phyloP scores from a whole-genome alignment of 106 monocot species.

The Dactylorhiza incarnata region DNA sequence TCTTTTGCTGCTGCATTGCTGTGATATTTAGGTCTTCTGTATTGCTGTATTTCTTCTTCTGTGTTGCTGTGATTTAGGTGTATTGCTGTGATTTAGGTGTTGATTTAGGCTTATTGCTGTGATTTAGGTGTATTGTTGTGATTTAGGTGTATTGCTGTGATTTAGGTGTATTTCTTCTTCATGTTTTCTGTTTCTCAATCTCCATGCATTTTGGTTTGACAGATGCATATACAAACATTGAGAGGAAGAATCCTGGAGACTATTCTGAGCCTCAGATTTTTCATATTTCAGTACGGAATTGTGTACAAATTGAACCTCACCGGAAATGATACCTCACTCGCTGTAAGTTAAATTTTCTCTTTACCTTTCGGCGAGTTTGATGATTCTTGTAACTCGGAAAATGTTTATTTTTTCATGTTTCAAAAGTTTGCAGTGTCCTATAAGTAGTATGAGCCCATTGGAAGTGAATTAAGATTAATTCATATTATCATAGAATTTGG shows the following conservation, averaged over 20 bases:
- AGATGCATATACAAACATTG: slow-evolving; percentile 81
- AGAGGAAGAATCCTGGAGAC: slow-evolving; percentile 89
- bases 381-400: not conserved
- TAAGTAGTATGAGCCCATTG: not conserved
- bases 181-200: not conserved
- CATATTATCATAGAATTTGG: too few species aligned
- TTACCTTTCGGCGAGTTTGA: not conserved
- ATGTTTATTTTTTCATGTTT: not conserved
- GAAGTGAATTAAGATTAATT: not conserved
- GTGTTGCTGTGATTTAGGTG: too few species aligned
- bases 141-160: too few species aligned
- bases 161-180: too few species aligned
- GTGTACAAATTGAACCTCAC: slow-evolving; percentile 86
- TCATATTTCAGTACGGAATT: slow-evolving; percentile 94
- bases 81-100: too few species aligned
- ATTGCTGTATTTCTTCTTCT: too few species aligned
- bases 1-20: too few species aligned
- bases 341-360: slow-evolving; percentile 34
- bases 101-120: too few species aligned
- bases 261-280: slow-evolving; percentile 77
- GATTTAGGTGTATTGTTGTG: too few species aligned
- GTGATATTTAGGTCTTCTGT: too few species aligned
- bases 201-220: slow-evolving; percentile 8
- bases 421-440: not conserved
- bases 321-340: slow-evolving; percentile 59